These are phyloP conservation scores for Trichophyton schoenleinii DNA, from an alignment of 2,329 filamentous ascomycete species.

Conservation along the genomic window DNA sequence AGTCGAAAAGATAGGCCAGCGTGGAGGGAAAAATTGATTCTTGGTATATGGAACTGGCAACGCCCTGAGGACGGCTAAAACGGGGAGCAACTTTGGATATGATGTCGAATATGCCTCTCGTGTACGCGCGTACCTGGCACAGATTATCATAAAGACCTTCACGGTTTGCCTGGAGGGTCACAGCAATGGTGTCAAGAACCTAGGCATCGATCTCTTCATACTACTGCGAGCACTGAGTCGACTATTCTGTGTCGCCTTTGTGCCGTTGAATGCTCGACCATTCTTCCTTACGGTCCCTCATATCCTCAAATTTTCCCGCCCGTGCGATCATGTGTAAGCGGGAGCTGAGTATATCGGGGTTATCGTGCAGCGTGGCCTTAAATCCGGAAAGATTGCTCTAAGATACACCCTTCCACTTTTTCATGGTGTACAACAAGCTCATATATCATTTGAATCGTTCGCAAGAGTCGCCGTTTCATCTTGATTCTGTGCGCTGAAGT, in stretches of 20 bases:
- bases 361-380: constrained; percentile 2
- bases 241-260: neutral
- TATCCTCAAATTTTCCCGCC: neutral
- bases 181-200: neutral
- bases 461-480: neutral
- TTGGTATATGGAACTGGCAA: neutral
- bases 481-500: neutral
- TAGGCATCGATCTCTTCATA: neutral
- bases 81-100: neutral
- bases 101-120: neutral
- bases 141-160: neutral
- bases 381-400: constrained; percentile 1
- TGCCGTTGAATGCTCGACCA: neutral
- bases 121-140: constrained; percentile 1
- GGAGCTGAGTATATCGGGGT: constrained; percentile 4
- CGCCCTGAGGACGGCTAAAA: neutral
- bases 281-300: neutral
- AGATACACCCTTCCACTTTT: neutral
- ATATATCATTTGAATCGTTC: neutral
- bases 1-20: neutral
- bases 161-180: neutral
- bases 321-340: constrained; percentile 1
- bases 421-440: neutral
- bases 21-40: neutral
- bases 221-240: neutral